Evolutionary conservation across 371 early-diverging fungal species (phyloP).

Genomic region (Circinella minor): DNA sequence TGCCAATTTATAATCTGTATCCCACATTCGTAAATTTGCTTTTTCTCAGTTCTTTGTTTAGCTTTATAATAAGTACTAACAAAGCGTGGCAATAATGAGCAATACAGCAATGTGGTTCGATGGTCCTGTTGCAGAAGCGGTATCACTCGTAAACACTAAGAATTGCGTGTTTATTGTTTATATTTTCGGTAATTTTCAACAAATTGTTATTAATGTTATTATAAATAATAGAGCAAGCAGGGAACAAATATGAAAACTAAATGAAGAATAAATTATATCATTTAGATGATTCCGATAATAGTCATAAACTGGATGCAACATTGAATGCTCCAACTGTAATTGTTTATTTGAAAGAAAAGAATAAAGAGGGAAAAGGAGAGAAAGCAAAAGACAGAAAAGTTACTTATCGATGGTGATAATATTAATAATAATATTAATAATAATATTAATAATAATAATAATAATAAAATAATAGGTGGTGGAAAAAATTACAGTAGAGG

Average conservation of each 20-base stretch:
- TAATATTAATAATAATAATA: not conserved
- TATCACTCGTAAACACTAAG: constrained; percentile 26
- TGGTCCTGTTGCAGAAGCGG: constrained; percentile 30
- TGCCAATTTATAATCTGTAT: too few species aligned
- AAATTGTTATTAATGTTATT: too few species aligned
- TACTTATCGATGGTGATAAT: not conserved
- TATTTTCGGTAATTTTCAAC: constrained; percentile 20
- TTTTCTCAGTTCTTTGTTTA: not conserved
- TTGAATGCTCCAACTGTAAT: constrained; percentile 7
- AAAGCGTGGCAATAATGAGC: not conserved
- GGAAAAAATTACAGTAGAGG: not conserved
- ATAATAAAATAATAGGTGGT: constrained; percentile 12
- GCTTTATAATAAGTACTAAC: not conserved
- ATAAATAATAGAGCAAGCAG: too few species aligned
- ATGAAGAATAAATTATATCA: not conserved
- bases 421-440: not conserved
- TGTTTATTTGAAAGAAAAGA: not conserved
- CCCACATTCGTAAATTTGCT: too few species aligned
- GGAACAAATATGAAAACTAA: not conserved
- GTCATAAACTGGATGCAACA: constrained; percentile 15
- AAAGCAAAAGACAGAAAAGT: not conserved
- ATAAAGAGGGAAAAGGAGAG: not conserved
- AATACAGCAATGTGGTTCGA: constrained; percentile 27
- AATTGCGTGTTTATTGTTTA: constrained; percentile 29
- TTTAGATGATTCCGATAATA: constrained; percentile 20